phyloP scores from a whole-genome alignment of 805 yeast genomes.

The Zygosaccharomyces kombuchaensis region DNA sequence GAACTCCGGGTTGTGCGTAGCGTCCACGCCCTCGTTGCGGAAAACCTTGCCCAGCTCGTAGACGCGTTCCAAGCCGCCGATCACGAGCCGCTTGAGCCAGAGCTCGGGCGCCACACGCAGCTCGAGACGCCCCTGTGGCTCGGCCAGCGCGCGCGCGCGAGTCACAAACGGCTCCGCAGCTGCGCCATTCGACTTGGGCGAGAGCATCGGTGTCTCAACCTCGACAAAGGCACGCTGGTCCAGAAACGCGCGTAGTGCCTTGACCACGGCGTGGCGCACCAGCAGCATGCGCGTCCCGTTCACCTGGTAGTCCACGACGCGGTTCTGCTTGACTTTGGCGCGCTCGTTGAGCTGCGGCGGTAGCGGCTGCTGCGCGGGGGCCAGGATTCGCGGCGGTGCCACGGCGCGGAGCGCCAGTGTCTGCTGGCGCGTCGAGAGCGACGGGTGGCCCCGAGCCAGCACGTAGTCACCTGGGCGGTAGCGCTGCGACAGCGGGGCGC shows the following conservation, averaged over 20 bases:
- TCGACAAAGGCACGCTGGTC: constrained; percentile 58
- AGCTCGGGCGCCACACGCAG: constrained; percentile 92
- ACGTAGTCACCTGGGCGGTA: constrained; percentile 72
- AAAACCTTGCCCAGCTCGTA: constrained; percentile 83
- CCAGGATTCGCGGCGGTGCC: constrained; percentile 46
- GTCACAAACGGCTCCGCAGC: constrained; percentile 85
- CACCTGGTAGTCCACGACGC: constrained; percentile 71
- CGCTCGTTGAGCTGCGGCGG: constrained; percentile 61
- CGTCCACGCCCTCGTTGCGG: constrained; percentile 89
- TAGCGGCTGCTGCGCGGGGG: constrained; percentile 66
- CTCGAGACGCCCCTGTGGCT: constrained; percentile 40
- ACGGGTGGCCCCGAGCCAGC: constrained; percentile 63
- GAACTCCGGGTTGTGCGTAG: constrained; percentile 92
- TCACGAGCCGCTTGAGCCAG: constrained; percentile 81
- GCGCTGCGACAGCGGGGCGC: constrained; percentile 14
- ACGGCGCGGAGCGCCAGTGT: constrained; percentile 67
- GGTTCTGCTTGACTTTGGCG: constrained; percentile 55
- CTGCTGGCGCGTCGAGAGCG: constrained; percentile 44
- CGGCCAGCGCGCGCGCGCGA: constrained; percentile 32
- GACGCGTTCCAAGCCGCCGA: constrained; percentile 81
- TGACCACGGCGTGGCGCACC: constrained; percentile 53
- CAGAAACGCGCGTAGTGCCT: constrained; percentile 55
- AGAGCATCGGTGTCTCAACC: constrained; percentile 83
- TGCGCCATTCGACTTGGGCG: constrained; percentile 79
- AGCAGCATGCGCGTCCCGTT: constrained; percentile 45